These are phyloP conservation scores for Gynostemma pentaphyllum DNA, from an alignment of 306 rosid genomes.

Conservation along the genomic window DNA sequence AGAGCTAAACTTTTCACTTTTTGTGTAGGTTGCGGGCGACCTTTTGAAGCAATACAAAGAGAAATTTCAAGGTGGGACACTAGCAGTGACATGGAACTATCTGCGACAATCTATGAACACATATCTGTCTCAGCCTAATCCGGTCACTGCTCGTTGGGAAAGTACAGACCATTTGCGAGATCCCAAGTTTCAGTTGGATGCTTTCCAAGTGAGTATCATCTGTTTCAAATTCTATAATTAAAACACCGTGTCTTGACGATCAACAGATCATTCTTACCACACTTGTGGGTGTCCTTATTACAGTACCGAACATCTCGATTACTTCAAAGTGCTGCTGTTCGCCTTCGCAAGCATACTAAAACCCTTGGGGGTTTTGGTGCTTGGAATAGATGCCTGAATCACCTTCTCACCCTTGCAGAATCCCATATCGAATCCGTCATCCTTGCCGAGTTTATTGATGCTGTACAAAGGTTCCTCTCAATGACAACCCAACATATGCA, in stretches of 20 bases:
- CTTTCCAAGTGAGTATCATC: constrained; percentile 75
- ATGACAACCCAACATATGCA: constrained; percentile 1
- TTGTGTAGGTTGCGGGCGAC: constrained; percentile 70
- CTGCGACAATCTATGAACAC: constrained; percentile 78
- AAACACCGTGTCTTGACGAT: background rate
- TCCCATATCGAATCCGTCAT: constrained; percentile 87
- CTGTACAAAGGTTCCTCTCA: constrained; percentile 56
- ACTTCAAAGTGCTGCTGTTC: constrained; percentile 81
- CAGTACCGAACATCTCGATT: constrained; percentile 92
- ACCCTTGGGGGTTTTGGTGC: constrained; percentile 81
- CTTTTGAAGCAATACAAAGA: constrained; percentile 74
- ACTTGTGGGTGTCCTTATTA: constrained; percentile 16
- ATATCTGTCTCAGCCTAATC: constrained; percentile 93
- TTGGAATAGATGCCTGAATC: constrained; percentile 97
- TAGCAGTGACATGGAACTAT: constrained; percentile 88
- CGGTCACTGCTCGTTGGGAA: constrained; percentile 91
- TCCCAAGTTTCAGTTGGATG: constrained; percentile 96
- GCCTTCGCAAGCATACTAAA: constrained; percentile 81
- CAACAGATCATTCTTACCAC: background rate
- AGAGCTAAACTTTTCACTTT: constrained; percentile 16
- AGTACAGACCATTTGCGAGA: constrained; percentile 67
- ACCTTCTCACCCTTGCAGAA: constrained; percentile 88
- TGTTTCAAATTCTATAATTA: background rate
- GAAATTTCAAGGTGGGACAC: constrained; percentile 85
- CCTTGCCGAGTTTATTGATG: constrained; percentile 82